Base-by-base conservation (phyloP, 495 filamentous ascomycete genomes). In the Cercophora scortea region DNA sequence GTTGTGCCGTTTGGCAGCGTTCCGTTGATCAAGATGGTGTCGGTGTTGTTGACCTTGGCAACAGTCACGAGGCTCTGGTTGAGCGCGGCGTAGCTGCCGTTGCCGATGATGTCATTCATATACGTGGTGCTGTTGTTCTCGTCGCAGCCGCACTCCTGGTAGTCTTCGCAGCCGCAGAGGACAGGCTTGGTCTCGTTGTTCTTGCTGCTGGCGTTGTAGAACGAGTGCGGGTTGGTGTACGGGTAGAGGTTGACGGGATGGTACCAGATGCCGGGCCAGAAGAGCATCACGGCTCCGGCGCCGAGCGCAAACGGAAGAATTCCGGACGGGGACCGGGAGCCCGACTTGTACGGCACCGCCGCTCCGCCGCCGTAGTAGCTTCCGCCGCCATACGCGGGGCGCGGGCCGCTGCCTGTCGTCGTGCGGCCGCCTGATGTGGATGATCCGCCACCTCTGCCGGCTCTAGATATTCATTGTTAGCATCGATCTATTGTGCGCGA, bases 1-100 rank as follows among this genome's bases (percentile, higher is more conserved):
- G 88, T 90, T 1, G 91, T 95, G 25, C 87, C 90, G 60, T 93
- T 93, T 16, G 86, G 82, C 43, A 96, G 67, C 0, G 89, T 90
- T 10, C 93, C 93, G 57, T 94, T 93, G 66, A 96, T 74, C 48
- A 89, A 72, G 53, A 96, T 80, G 15, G 81, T 90, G 42, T 68
- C 72, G 0, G 82, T 93, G 19, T 86, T 88, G 60, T 96, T 91
- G 25, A 89, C 80, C 8, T 79, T 59, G 0, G 76, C 77, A 13
- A 95, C 78, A 3, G 57, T 76, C 33, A 87, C 76, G 5, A 86
- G 58, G n/a, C 72, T 79, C 38, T 78, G 74, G 68, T 95, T 87
- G 48, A 82, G 66, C 1, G 70, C 74, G 3, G 57, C 48, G 55
- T 77, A 74, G 55, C 64, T 79, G 50, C 85, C 82, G 58, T 89